Evolutionary conservation across 495 filamentous ascomycete species (phyloP), one percentile per base, ranked within the genome.

Genomic region (Chaetomium cochliodes): DNA sequence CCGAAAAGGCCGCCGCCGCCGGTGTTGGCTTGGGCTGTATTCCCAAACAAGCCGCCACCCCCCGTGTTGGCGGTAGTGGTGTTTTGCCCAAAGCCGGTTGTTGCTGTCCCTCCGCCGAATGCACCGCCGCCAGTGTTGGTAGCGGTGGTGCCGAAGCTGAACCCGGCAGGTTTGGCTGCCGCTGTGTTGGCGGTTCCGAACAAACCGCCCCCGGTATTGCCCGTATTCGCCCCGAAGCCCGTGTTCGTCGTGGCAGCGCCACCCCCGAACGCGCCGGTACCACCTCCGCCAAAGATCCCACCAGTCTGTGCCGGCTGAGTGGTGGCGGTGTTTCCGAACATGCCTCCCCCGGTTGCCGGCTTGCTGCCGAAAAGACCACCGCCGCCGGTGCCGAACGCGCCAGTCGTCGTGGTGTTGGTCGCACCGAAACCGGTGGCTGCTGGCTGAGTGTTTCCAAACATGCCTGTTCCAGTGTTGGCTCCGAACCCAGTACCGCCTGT

Each of bases 11-110:
- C 80, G 26, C 71, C 72, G 18, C 79, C 77, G 26, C 75, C 71
- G 16, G 60, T 65, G 54, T 50, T 70, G 41, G 59, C 62, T 51
- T 66, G 70, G 37, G 68, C 42, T 6, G 60, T 76, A 58, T 68
- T 78, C n/a, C 85, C 85, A 69, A 92, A 91, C 5, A 90, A 72
- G 56, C 87, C 82, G 9, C 78, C 82, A 16, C 87, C 82, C 15
- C 87, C 82, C 55, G 85, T 84, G 61, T 81, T 67, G 2, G 65
- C 46, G 20, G 67, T 26, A 20, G 70, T 73, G 1, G 76, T 69
- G 50, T 70, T 77, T 11, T 74, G 37, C 0, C 76, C 73, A 41
- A 78, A 64, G 0, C 56, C 67, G 33, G 62, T 46, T 2, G 63
- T 46, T 3, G 69, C 39, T 23, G 72, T 74, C 7, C 71, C 69